phyloP scores from a whole-genome alignment of 2,329 filamentous ascomycete species.

The Pseudocercospora vitis region DNA sequence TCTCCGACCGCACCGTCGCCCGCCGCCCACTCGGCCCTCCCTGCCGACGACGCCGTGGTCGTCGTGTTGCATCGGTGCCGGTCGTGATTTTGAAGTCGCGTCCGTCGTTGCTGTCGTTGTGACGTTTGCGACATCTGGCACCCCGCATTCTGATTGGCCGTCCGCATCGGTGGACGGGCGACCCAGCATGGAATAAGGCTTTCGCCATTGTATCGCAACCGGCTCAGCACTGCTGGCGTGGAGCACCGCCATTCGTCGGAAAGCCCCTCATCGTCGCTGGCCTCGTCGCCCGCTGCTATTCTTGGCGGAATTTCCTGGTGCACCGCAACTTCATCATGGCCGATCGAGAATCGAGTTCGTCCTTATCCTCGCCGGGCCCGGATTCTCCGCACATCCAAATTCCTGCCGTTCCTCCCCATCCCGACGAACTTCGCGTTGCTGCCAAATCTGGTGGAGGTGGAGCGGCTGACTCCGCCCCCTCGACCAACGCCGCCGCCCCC shows the following conservation, averaged over 20 bases:
- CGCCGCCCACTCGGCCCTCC: neutral
- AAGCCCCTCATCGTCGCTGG: neutral
- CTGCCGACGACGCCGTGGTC: neutral
- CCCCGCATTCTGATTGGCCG: constrained; percentile 14
- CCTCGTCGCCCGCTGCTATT: neutral
- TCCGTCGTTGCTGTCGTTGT: constrained; percentile 9
- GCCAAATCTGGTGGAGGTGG: constrained; percentile 38
- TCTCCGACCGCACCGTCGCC: constrained; percentile 6
- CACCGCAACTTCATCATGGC: neutral
- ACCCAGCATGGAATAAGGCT: neutral
- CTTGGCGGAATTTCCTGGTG: constrained; percentile 1
- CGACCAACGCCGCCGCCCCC: constrained; percentile 38
- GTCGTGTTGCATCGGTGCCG: neutral
- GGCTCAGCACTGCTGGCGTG: neutral
- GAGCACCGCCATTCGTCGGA: neutral
- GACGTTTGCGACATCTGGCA: constrained; percentile 11
- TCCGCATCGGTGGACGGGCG: constrained; percentile 7
- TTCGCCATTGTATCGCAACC: neutral
- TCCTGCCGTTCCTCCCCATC: neutral
- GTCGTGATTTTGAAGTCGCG: neutral
- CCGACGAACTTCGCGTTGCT: constrained; percentile 9
- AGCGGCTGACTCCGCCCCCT: constrained; percentile 29
- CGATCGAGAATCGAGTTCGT: constrained; percentile 5
- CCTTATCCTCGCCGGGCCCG: constrained; percentile 4
- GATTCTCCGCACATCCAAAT: constrained; percentile 27